Conservation (phyloP, 352 stramenopile genomes). For the Phytophthora europaea region DNA sequence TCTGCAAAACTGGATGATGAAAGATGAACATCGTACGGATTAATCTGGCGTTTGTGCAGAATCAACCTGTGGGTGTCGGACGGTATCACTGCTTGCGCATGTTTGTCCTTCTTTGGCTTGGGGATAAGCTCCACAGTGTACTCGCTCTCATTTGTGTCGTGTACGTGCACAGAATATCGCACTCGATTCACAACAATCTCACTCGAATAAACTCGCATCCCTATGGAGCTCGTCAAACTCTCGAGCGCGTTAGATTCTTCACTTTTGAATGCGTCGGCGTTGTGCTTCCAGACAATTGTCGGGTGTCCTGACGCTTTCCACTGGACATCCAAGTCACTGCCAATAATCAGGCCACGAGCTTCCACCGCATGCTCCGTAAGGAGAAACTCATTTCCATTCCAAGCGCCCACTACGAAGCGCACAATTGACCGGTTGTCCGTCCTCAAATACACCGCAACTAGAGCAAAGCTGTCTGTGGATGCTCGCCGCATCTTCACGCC, state of each 20-base stretch:
- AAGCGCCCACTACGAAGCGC: slow-evolving; percentile 48
- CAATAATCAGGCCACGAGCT: slow-evolving; percentile 32
- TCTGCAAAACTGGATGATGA: slow-evolving; percentile 56
- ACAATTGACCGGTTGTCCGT: slow-evolving; percentile 41
- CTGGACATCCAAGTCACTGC: slow-evolving; percentile 39
- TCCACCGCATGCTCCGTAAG: slow-evolving; percentile 35
- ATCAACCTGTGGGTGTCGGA: slow-evolving; percentile 3
- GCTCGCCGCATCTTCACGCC: slow-evolving; percentile 41
- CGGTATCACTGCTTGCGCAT: background rate
- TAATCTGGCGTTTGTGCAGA: slow-evolving; percentile 57
- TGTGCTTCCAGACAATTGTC: slow-evolving; percentile 50
- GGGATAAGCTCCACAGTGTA: slow-evolving; percentile 38
- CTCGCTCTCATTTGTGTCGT: slow-evolving; percentile 35
- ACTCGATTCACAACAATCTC: slow-evolving; percentile 33
- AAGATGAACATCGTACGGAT: slow-evolving; percentile 58
- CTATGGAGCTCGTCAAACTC: background rate
- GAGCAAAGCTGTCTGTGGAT: slow-evolving; percentile 10
- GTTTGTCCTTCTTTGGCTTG: slow-evolving; percentile 15
- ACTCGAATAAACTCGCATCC: slow-evolving; percentile 51
- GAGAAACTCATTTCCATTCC: slow-evolving; percentile 21
- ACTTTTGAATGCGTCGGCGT: background rate
- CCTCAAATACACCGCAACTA: slow-evolving; percentile 56
- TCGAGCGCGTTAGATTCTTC: background rate
- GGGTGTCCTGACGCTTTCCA: slow-evolving; percentile 18
- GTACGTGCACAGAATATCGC: slow-evolving; percentile 33